Evolutionary conservation across 2,329 filamentous ascomycete genomes (phyloP), one percentile per base, ranked within the genome.

Genomic region (Alternaria brassicae): DNA sequence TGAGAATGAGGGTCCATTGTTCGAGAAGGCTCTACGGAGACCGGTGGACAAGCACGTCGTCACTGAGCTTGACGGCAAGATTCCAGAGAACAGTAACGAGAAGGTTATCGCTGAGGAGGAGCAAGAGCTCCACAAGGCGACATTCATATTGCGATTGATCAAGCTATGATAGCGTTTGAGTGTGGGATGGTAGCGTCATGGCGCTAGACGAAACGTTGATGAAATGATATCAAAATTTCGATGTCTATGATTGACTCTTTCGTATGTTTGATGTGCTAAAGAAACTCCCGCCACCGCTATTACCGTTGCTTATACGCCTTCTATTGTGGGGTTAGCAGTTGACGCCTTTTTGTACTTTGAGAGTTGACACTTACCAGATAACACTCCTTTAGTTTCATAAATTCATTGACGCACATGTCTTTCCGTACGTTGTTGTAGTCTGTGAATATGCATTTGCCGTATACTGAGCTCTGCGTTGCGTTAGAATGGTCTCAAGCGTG

Each of bases 341-440:
- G 5, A 5, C 13, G n/a, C n/a, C 15, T 30, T 36, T 28, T 30
- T 34, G 8, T n/a, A n/a, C 3, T 3, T 5, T 23, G 6, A 41
- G 7, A 8, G 23, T 17, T 4, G 30, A 8, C 2, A 66, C 85
- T 71, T 83, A 97, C 93, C 72, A 96, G 72, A 74, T 92, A 96
- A 75, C 94, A 98, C 67, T 96, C 84, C 77, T 96, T 97, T 48
- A 98, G 78, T 66, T 82, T 88, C 78, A 95, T 82, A 69, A 99
- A 98, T 73, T 97, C 93, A 58, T 87, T 88, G 4, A 85, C 84
- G 73, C 95, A 99, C 83, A 95, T 95, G 74, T 97, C 92, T 75
- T 96, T 96, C 69, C 93, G 86, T 3, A 97, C 87, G 4, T 92
- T 87, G 74, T 94, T 94, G 80, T 96, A 98, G 74, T 98, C 94